These are phyloP conservation scores for Catunica adiposa DNA, from an alignment of 2,329 filamentous ascomycete species.

Conservation along the genomic window DNA sequence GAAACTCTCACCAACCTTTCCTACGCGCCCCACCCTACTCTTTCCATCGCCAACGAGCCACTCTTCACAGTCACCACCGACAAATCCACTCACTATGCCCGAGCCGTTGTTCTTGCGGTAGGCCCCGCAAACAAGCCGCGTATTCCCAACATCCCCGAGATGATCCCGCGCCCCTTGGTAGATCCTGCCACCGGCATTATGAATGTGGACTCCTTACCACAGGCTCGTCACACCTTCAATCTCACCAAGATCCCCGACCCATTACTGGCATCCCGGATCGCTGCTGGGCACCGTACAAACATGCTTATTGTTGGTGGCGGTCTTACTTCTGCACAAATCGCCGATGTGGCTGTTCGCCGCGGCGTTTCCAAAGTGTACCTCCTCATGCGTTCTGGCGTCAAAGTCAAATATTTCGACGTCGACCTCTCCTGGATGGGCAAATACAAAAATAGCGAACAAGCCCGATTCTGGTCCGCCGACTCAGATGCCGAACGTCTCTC, in stretches of 20 bases:
- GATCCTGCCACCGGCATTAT: background rate
- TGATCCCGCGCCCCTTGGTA: background rate
- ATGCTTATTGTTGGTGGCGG: background rate
- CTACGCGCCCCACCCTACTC: slow-evolving; percentile 32
- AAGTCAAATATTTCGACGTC: slow-evolving; percentile 63
- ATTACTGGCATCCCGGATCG: background rate
- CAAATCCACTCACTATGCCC: slow-evolving; percentile 36
- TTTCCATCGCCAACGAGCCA: slow-evolving; percentile 29
- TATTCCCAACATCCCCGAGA: background rate
- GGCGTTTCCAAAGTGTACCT: slow-evolving; percentile 19
- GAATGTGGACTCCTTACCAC: background rate
- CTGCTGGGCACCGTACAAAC: background rate
- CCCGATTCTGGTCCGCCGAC: slow-evolving; percentile 61
- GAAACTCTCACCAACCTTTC: slow-evolving; percentile 44
- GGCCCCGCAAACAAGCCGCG: slow-evolving; percentile 47
- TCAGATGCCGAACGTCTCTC: slow-evolving; percentile 50
- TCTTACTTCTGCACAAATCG: background rate
- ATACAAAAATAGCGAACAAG: slow-evolving; percentile 62
- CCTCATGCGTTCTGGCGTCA: slow-evolving; percentile 40
- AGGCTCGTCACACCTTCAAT: background rate
- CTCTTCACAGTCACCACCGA: slow-evolving; percentile 50
- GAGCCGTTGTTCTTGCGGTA: slow-evolving; percentile 51
- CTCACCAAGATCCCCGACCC: background rate
- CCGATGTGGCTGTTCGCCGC: background rate
- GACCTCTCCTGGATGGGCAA: slow-evolving; percentile 67